A percentile compares a stretch with the other conserved stretches of the same genome.
Evolutionary conservation across 2,329 filamentous ascomycete species (phyloP).

Genomic region (Orbilia quercus): DNA sequence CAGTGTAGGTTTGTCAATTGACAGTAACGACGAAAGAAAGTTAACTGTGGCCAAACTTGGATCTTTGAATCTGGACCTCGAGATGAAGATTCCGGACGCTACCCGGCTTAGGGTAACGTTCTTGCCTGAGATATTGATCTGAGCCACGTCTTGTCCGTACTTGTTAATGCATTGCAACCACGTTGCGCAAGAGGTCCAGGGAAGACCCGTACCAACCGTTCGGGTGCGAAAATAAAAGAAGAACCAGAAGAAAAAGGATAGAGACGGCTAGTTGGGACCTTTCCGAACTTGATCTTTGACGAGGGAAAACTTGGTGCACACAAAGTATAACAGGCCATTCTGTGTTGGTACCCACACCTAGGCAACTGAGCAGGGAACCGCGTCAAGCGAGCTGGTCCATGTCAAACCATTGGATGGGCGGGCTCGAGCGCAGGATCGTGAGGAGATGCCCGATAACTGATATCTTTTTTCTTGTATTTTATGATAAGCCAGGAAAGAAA

Average conservation of each 20-base stretch:
- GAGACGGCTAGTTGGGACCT: conserved; percentile 13
- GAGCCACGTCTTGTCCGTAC: conserved; percentile 17
- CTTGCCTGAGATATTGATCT: conserved; percentile 3
- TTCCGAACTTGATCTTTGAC: background rate
- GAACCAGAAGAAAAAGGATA: background rate
- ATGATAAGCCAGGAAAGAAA: conserved; percentile 16
- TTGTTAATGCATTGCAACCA: conserved; percentile 35
- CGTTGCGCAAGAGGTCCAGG: conserved; percentile 44
- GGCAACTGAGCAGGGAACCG: conserved; percentile 27
- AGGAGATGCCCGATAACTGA: conserved; percentile 38
- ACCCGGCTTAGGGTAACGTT: conserved; percentile 2
- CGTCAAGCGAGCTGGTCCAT: conserved; percentile 24
- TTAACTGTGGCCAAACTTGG: background rate
- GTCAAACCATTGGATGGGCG: conserved; percentile 32
- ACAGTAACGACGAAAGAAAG: background rate
- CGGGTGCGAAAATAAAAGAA: conserved; percentile 16
- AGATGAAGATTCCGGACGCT: background rate
- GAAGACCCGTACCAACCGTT: conserved; percentile 33
- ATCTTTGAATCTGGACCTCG: conserved; percentile 14
- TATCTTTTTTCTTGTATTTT: too few relatives aligned
- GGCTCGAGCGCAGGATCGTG: background rate
- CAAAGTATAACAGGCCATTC: conserved; percentile 50
- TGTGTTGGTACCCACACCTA: conserved; percentile 46
- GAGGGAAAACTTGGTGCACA: background rate
- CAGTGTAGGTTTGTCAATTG: conserved; percentile 14